phyloP scores from a whole-genome alignment of 225 moss, liverwort and hornwort species.

The Pseudisothecium myosuroides region DNA sequence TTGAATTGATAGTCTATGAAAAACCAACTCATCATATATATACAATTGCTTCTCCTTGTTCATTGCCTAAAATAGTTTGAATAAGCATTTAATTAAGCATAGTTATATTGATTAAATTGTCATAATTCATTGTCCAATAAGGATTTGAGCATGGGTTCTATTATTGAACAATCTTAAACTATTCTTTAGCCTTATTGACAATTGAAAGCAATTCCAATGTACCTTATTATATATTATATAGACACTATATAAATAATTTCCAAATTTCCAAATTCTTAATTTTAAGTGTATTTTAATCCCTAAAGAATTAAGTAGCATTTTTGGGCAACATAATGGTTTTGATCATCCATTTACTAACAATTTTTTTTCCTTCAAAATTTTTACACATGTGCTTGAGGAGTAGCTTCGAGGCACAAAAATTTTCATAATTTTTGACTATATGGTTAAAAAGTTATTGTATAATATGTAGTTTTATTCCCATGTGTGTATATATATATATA shows the following conservation, averaged over 20 bases:
- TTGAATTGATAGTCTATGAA: background rate
- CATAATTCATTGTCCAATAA: background rate
- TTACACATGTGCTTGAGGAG: no score
- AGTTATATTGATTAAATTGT: no score
- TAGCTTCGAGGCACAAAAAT: no score
- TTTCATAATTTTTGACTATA: no score
- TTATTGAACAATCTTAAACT: background rate
- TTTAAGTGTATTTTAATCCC: no score
- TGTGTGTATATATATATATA: no score
- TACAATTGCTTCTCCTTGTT: accelerated
- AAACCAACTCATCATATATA: background rate
- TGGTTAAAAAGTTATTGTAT: no score
- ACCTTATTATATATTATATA: background rate
- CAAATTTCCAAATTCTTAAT: background rate
- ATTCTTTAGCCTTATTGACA: background rate
- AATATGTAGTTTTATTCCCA: no score
- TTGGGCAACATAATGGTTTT: no score
- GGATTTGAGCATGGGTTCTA: background rate
- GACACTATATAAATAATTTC: background rate
- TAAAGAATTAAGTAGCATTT: no score
- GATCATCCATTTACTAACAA: no score
- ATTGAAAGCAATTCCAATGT: background rate
- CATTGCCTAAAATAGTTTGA: background rate
- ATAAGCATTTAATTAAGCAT: background rate
- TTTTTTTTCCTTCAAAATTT: no score